Percentiles rank a stretch among this genome's conserved stretches.
Conservation (phyloP, 345 rosid genomes). For the Eucalyptus rudis region DNA sequence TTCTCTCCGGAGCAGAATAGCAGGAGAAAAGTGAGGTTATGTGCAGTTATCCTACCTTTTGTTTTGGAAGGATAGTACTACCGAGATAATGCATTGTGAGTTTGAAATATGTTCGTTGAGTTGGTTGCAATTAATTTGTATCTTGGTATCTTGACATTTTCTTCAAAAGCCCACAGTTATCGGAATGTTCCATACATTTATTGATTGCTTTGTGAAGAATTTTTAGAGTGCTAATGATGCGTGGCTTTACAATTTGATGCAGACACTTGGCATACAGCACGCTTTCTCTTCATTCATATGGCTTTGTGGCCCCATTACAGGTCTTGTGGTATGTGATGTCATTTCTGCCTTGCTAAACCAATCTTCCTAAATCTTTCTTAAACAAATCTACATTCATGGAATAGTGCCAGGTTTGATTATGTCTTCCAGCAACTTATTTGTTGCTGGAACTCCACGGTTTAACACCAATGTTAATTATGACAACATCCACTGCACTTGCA, state of each 20-base stretch:
- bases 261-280: constrained; percentile 91
- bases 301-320: constrained; percentile 98
- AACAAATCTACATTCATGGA: background rate
- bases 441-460: background rate
- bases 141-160: background rate
- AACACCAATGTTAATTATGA: background rate
- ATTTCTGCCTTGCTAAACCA: background rate
- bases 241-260: constrained; percentile 22
- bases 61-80: background rate
- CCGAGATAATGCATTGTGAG: background rate
- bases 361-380: background rate
- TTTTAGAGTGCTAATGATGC: background rate
- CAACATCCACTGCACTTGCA: background rate
- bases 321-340: constrained; percentile 79
- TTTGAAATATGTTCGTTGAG: background rate
- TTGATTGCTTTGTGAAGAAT: background rate
- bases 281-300: constrained; percentile 97
- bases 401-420: background rate
- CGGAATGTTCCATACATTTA: background rate
- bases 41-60: background rate
- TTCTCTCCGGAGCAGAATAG: background rate
- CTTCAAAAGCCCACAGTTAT: background rate
- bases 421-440: background rate
- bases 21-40: background rate
- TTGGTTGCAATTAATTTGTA: background rate